phyloP scores from a whole-genome alignment of 2,329 filamentous ascomycete genomes.

The Aspergillus tamarii region DNA sequence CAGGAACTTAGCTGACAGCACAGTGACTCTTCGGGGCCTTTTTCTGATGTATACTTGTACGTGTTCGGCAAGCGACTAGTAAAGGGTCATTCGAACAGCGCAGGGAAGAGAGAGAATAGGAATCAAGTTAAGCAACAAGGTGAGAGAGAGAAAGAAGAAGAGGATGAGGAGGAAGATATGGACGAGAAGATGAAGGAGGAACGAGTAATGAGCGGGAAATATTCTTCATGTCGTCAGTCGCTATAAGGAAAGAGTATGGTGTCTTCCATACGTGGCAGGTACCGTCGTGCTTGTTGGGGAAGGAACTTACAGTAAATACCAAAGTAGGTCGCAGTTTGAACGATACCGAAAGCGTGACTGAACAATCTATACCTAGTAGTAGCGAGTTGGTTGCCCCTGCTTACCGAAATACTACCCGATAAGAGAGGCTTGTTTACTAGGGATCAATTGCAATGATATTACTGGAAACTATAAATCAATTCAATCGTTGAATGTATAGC shows the following conservation, averaged over 20 bases:
- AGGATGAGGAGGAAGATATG: neutral
- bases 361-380: too few species aligned
- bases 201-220: neutral
- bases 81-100: neutral
- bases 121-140: neutral
- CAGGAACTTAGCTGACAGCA: neutral
- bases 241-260: neutral
- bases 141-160: neutral
- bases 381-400: neutral
- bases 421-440: neutral
- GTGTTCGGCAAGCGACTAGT: neutral
- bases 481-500: neutral
- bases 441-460: neutral
- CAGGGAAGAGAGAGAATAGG: neutral
- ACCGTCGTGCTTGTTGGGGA: neutral
- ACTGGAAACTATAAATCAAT: neutral
- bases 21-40: neutral
- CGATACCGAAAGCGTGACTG: neutral
- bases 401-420: neutral
- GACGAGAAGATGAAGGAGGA: conserved; percentile 2
- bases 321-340: neutral
- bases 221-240: neutral
- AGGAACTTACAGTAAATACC: conserved; percentile 7
- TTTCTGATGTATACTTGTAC: neutral
- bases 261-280: neutral